Base-by-base conservation (phyloP, 306 rosid species). In the Vigna unguiculata region DNA sequence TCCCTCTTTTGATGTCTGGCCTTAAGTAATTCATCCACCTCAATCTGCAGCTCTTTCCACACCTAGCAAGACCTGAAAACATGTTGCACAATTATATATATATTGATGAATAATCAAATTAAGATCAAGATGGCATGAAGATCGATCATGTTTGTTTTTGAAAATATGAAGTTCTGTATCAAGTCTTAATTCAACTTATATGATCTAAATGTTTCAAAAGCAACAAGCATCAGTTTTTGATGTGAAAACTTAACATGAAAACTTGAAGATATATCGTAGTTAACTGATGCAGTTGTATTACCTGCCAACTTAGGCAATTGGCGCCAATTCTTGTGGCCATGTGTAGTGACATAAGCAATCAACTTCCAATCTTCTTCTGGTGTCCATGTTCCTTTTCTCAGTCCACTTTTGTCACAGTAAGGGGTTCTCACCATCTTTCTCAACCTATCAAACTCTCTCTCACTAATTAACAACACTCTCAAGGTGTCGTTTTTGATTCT, bases 241-340 rank as follows among this genome's bases (percentile, higher is more conserved):
- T 51, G 57, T n/a, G 57, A 51, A 51, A 51, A 6, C 7, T 16
- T 53, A 53, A 19, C 25, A 53, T 9, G 10, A 54, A 54, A 20
- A 53, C 14, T 53, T 38, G 43, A 7, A 38, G 43, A 40, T 40
- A n/a, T n/a, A n/a, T n/a, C 12, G 28, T 9, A 2, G 32, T 21
- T 21, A 54, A 54, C 32, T 53, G 60, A 11, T 16, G 25, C 5
- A 58, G 19, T 24, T 38, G 19, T 19, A 16, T 65, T 64, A 91
- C 97, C 97, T 69, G 97, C 94, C 75, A 83, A 83, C 73, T 77
- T 84, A 79, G 97, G 93, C 11, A 89, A 84, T 69, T 80, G 87
- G 32, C 93, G 91, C 97, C 97, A 91, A 84, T 91, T 91, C 87
- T 89, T 80, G 36, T 79, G 69, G 41, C 93, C 97, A 54, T 88